Evolutionary conservation across 495 filamentous ascomycete genomes (phyloP).

Genomic region (Penicillium soppii): DNA sequence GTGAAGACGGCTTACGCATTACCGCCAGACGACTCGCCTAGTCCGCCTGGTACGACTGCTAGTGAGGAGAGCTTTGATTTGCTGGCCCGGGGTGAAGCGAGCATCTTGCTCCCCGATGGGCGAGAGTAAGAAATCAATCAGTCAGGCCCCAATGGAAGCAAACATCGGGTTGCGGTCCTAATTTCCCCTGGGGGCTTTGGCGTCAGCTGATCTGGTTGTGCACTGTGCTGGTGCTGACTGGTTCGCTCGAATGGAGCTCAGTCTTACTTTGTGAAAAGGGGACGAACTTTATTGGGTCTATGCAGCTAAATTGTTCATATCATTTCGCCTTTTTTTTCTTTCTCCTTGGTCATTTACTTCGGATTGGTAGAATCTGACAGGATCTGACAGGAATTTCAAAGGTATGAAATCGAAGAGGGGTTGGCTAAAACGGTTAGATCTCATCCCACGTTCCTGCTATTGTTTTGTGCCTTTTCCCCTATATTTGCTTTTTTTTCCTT

Average conservation of each 20-base stretch:
- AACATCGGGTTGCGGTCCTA: conserved; percentile 4
- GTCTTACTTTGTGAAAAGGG: too few species aligned
- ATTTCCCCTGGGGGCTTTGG: neutral
- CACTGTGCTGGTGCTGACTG: neutral
- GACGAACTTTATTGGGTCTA: too few species aligned
- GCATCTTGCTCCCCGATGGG: conserved; percentile 36
- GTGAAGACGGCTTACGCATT: conserved; percentile 15
- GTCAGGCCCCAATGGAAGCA: conserved; percentile 5
- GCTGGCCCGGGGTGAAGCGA: conserved; percentile 46
- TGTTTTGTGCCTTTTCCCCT: neutral
- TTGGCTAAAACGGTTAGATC: neutral
- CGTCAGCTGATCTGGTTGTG: conserved; percentile 1
- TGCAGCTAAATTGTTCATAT: too few species aligned
- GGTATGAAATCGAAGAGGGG: too few species aligned
- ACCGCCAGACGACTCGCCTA: conserved; percentile 20
- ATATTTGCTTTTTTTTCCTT: neutral
- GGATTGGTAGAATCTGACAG: too few species aligned
- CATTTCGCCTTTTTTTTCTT: too few species aligned
- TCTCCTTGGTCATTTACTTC: too few species aligned
- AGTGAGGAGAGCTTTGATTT: conserved; percentile 68
- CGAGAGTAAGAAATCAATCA: conserved; percentile 7
- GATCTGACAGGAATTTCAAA: too few species aligned
- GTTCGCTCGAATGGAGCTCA: too few species aligned
- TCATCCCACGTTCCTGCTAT: neutral
- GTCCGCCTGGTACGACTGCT: conserved; percentile 39